phyloP scores from a whole-genome alignment of 768 basidiomycete genomes.

The Kwoniella dendrophila region DNA sequence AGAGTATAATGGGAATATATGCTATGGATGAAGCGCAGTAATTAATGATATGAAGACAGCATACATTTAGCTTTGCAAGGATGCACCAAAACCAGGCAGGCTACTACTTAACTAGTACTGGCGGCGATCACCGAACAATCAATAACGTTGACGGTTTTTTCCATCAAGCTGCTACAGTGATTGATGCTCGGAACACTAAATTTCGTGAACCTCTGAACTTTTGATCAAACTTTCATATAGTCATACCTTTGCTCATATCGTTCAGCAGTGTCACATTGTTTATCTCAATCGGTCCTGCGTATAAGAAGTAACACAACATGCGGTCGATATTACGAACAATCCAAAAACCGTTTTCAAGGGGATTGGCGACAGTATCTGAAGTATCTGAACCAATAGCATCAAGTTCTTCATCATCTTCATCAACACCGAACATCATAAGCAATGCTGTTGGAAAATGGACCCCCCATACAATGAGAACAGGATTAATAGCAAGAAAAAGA shows the following conservation, averaged over 20 bases:
- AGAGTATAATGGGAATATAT: too few relatives aligned
- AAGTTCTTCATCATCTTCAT: slow-evolving; percentile 8
- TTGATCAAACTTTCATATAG: too few relatives aligned
- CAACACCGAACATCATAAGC: background rate
- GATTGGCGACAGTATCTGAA: slow-evolving; percentile 33
- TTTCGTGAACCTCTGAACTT: too few relatives aligned
- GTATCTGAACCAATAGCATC: slow-evolving; percentile 19
- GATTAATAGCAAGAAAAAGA: slow-evolving; percentile 88
- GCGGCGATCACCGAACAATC: background rate
- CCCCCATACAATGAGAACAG: slow-evolving; percentile 81
- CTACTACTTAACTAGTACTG: background rate
- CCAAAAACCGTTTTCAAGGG: slow-evolving; percentile 14
- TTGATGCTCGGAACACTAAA: too few relatives aligned
- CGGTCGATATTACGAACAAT: slow-evolving; percentile 18
- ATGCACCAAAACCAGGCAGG: too few relatives aligned
- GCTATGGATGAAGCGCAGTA: too few relatives aligned
- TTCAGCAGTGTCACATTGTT: background rate
- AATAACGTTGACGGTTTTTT: background rate
- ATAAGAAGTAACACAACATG: slow-evolving; percentile 12
- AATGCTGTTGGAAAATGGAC: slow-evolving; percentile 68
- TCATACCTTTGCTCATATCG: too few relatives aligned
- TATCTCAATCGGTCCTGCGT: background rate
- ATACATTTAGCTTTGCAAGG: too few relatives aligned
- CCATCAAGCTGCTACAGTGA: too few relatives aligned
- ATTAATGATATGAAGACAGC: too few relatives aligned